A percentile compares a stretch with the other conserved stretches of the same genome.
Conservation (phyloP, 2,329 filamentous ascomycete species). For the Phaeosphaeria sp. region DNA sequence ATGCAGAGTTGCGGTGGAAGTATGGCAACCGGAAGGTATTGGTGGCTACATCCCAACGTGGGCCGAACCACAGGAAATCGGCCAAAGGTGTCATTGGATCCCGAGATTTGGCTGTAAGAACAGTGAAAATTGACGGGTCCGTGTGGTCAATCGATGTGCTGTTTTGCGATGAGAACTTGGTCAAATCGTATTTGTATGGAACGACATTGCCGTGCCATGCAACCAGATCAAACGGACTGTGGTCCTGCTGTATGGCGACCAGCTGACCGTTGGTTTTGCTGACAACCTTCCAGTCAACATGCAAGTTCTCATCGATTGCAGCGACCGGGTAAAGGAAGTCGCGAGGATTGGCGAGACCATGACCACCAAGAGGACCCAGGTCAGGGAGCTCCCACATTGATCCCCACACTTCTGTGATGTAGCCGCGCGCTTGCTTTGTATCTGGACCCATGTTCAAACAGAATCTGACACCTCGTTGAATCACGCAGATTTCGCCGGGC, state of each 20-base stretch:
- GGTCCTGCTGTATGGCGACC: conserved; percentile 45
- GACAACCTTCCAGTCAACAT: conserved; percentile 43
- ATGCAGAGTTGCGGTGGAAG: conserved; percentile 49
- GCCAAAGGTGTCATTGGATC: conserved; percentile 46
- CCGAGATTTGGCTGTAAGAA: conserved; percentile 47
- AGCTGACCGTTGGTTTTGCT: conserved; percentile 47
- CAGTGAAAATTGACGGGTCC: conserved; percentile 48
- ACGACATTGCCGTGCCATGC: conserved; percentile 52
- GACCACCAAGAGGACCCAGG: conserved; percentile 49
- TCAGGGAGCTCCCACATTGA: conserved; percentile 50
- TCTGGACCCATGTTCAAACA: conserved; percentile 42
- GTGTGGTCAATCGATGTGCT: conserved; percentile 50
- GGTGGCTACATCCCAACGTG: conserved; percentile 48
- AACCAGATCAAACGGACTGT: conserved; percentile 54
- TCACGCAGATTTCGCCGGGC: conserved; percentile 50
- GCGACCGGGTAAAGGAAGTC: conserved; percentile 50
- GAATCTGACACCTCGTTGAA: conserved; percentile 51
- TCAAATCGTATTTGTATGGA: conserved; percentile 64
- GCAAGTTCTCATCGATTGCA: conserved; percentile 46
- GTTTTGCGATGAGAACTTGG: conserved; percentile 53
- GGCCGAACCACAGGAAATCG: conserved; percentile 50
- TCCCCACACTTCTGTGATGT: conserved; percentile 51
- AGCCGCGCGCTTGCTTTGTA: conserved; percentile 45
- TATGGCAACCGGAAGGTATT: conserved; percentile 50
- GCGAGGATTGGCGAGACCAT: conserved; percentile 50